These are phyloP conservation scores for Pseudogymnoascus sp. DNA, from an alignment of 2,329 filamentous ascomycete genomes.

Conservation along the genomic window DNA sequence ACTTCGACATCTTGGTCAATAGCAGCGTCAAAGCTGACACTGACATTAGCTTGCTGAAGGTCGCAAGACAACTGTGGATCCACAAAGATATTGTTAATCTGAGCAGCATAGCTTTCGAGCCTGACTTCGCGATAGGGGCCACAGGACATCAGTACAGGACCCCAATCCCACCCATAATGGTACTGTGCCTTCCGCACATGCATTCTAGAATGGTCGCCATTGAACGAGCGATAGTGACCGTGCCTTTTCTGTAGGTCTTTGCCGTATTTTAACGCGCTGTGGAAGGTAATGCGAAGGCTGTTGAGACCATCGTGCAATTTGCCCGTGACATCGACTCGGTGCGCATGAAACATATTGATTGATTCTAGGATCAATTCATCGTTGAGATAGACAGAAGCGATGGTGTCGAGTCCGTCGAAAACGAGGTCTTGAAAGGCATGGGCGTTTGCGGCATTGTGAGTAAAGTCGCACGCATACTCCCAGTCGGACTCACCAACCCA, in stretches of 20 bases:
- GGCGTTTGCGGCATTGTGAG: neutral
- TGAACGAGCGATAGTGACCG: conserved; percentile 22
- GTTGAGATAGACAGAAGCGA: conserved; percentile 43
- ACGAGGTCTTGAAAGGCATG: conserved; percentile 30
- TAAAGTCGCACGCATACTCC: conserved; percentile 37
- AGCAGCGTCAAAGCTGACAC: conserved; percentile 33
- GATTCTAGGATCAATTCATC: conserved; percentile 38
- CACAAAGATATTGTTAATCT: conserved; percentile 51
- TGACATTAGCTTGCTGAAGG: conserved; percentile 43
- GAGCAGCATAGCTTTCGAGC: conserved; percentile 49
- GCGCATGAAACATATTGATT: conserved; percentile 47
- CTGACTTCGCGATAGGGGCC: conserved; percentile 60
- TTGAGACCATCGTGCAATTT: conserved; percentile 21
- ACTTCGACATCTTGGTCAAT: conserved; percentile 27
- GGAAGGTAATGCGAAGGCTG: neutral
- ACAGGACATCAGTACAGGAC: conserved; percentile 52
- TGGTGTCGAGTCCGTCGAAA: conserved; percentile 51
- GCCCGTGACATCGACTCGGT: conserved; percentile 42
- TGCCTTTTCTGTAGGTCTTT: neutral
- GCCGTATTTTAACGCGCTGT: neutral
- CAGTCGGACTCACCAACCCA: conserved; percentile 58
- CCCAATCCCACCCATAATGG: conserved; percentile 65
- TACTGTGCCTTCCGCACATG: conserved; percentile 47
- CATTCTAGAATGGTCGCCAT: conserved; percentile 32
- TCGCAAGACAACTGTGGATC: conserved; percentile 47